Evolutionary conservation across 2,329 filamentous ascomycete genomes (phyloP).

Genomic region (Albifimbria verrucaria): DNA sequence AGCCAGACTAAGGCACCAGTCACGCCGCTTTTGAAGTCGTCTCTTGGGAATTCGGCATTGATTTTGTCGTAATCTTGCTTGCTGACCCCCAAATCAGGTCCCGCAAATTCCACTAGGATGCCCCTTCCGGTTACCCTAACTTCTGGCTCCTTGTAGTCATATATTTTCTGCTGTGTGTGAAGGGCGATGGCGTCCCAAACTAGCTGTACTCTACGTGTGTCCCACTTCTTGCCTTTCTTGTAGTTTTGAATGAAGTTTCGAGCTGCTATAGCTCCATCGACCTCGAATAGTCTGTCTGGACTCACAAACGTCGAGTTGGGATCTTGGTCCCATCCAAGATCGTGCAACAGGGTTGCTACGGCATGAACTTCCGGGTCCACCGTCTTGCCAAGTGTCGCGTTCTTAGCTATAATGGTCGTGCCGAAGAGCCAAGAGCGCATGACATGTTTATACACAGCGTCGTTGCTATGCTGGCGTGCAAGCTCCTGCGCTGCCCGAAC

Average conservation of each 20-base stretch:
- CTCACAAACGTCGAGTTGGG: slow-evolving; percentile 30
- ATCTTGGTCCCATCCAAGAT: slow-evolving; percentile 37
- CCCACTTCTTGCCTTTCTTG: slow-evolving; percentile 27
- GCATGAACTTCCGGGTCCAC: slow-evolving; percentile 36
- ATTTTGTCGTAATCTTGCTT: slow-evolving; percentile 29
- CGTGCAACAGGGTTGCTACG: slow-evolving; percentile 37
- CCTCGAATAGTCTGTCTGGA: slow-evolving; percentile 42
- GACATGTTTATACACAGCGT: slow-evolving; percentile 34
- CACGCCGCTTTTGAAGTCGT: slow-evolving; percentile 32
- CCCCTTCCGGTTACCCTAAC: slow-evolving; percentile 23
- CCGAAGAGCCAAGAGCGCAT: slow-evolving; percentile 24
- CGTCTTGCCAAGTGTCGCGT: slow-evolving; percentile 14
- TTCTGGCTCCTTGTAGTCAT: slow-evolving; percentile 38
- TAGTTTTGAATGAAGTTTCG: slow-evolving; percentile 31
- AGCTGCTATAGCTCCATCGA: slow-evolving; percentile 45
- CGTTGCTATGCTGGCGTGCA: slow-evolving; percentile 22
- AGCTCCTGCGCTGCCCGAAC: slow-evolving; percentile 30
- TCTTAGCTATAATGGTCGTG: slow-evolving; percentile 13
- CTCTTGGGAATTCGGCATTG: slow-evolving; percentile 29
- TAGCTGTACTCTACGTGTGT: slow-evolving; percentile 38
- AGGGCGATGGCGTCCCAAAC: slow-evolving; percentile 24
- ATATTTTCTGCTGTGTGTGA: slow-evolving; percentile 35
- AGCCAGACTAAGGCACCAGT: slow-evolving; percentile 33
- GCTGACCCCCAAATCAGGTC: slow-evolving; percentile 20
- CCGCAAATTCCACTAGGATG: not conserved